phyloP scores from a whole-genome alignment of 805 yeast species.

The Lipomyces sp. region DNA sequence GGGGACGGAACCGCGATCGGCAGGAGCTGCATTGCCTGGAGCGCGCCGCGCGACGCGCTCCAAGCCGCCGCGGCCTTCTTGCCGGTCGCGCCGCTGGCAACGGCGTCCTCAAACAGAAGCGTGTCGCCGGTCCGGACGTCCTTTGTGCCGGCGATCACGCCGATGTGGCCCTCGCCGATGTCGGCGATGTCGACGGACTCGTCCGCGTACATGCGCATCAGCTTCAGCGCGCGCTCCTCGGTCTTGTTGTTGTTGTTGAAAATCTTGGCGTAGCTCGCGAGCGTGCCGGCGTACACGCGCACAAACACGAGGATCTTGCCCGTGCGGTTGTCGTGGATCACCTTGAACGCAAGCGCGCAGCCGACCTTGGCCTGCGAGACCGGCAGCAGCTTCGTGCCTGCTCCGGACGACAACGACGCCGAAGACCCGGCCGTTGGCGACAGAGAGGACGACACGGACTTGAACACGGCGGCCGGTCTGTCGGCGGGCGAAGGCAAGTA shows the following conservation, averaged over 20 bases:
- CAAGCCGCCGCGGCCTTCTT: slow-evolving; percentile 29
- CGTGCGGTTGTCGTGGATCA: slow-evolving; percentile 70
- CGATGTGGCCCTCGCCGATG: slow-evolving; percentile 78
- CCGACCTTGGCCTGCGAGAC: slow-evolving; percentile 11
- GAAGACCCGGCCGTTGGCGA: too few relatives aligned
- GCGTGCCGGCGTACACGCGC: slow-evolving; percentile 79
- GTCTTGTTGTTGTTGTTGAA: slow-evolving; percentile 68
- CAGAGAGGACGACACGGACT: neutral
- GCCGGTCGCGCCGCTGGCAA: too few relatives aligned
- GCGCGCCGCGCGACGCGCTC: neutral
- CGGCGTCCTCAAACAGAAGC: slow-evolving; percentile 52
- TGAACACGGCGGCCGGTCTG: slow-evolving; percentile 39
- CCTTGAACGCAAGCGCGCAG: slow-evolving; percentile 87
- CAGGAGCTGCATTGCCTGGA: slow-evolving; percentile 42
- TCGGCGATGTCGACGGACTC: slow-evolving; percentile 65
- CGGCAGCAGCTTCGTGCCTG: neutral
- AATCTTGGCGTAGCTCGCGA: slow-evolving; percentile 60
- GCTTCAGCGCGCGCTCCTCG: slow-evolving; percentile 60
- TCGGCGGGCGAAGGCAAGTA: slow-evolving; percentile 83
- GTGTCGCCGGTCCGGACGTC: slow-evolving; percentile 90
- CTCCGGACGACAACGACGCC: too few relatives aligned
- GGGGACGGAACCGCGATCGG: slow-evolving; percentile 91
- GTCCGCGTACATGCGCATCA: slow-evolving; percentile 86
- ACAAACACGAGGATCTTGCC: slow-evolving; percentile 82
- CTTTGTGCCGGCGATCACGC: slow-evolving; percentile 74